A percentile compares a stretch with the other conserved stretches of the same genome.
phyloP scores from a whole-genome alignment of 805 yeast genomes.

The Cyberlindnera mrakii region DNA sequence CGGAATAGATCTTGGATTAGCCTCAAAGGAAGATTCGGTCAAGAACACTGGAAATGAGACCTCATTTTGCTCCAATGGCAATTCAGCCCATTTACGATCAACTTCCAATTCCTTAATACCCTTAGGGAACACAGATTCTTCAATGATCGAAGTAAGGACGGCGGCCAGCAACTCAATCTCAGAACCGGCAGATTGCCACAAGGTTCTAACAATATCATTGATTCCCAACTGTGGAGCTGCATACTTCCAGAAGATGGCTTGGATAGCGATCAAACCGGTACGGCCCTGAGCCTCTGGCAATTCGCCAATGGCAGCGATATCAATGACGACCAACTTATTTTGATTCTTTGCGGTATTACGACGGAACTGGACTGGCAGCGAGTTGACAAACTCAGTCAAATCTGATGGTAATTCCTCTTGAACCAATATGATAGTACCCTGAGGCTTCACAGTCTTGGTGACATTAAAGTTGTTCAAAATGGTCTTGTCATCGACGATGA shows the following conservation, averaged over 20 bases:
- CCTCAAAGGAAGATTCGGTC: conserved; percentile 56
- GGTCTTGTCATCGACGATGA: conserved; percentile 54
- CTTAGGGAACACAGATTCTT: conserved; percentile 41
- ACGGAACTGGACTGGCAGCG: conserved; percentile 50
- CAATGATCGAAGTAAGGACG: conserved; percentile 59
- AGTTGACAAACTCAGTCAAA: conserved; percentile 40
- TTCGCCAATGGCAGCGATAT: conserved; percentile 57
- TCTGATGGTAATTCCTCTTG: conserved; percentile 33
- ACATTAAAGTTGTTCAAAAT: conserved; percentile 57
- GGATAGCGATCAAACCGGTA: conserved; percentile 66
- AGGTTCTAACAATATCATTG: conserved; percentile 66
- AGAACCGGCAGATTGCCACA: conserved; percentile 75
- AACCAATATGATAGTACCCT: conserved; percentile 48
- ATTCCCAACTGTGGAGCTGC: conserved; percentile 53
- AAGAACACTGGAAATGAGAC: conserved; percentile 46
- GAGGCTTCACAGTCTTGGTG: conserved; percentile 47
- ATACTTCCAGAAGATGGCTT: conserved; percentile 74
- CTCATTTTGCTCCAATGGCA: conserved; percentile 28
- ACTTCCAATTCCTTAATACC: conserved; percentile 33
- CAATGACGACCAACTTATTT: conserved; percentile 50
- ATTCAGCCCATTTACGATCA: conserved; percentile 22
- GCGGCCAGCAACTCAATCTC: conserved; percentile 76
- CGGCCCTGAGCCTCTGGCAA: conserved; percentile 71
- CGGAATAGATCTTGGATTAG: conserved; percentile 47
- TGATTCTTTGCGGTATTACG: conserved; percentile 45